Conservation (phyloP, 2,329 filamentous ascomycete genomes). For the Colletotrichum nymphaeae region DNA sequence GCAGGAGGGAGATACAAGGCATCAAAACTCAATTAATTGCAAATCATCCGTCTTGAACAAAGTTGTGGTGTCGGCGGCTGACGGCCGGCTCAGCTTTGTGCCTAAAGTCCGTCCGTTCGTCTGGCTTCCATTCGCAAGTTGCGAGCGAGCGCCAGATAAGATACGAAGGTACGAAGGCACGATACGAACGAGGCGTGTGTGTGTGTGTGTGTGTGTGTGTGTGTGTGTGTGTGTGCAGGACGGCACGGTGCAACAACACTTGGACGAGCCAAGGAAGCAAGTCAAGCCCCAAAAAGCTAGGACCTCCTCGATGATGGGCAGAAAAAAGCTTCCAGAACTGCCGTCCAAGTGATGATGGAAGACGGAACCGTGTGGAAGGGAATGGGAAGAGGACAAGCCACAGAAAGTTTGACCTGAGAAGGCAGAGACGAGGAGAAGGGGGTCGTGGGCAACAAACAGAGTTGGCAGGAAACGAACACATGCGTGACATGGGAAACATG, state of each 20-base stretch:
- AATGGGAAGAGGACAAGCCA: not conserved
- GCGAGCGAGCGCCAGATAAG: too few species aligned
- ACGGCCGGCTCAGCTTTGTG: not conserved
- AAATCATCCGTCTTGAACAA: conserved; percentile 3
- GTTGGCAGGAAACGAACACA: not conserved
- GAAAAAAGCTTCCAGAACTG: conserved; percentile 27
- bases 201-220: not conserved
- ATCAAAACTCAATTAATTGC: conserved; percentile 5
- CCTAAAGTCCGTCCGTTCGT: not conserved
- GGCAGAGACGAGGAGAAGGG: not conserved
- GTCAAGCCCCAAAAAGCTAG: not conserved
- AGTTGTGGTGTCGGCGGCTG: not conserved
- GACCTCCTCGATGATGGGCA: conserved; percentile 11
- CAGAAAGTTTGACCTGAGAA: not conserved
- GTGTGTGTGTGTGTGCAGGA: not conserved
- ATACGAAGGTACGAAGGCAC: too few species aligned
- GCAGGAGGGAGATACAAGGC: not conserved
- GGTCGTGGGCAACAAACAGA: not conserved
- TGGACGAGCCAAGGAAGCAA: not conserved
- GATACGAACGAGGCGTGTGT: not conserved
- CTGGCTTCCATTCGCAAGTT: not conserved
- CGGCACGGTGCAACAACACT: conserved; percentile 3
- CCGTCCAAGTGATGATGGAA: not conserved
- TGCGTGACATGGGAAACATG: not conserved
- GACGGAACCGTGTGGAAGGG: not conserved